Evolutionary conservation across 441 rosid species (phyloP).

Genomic region (Populus hybrid): DNA sequence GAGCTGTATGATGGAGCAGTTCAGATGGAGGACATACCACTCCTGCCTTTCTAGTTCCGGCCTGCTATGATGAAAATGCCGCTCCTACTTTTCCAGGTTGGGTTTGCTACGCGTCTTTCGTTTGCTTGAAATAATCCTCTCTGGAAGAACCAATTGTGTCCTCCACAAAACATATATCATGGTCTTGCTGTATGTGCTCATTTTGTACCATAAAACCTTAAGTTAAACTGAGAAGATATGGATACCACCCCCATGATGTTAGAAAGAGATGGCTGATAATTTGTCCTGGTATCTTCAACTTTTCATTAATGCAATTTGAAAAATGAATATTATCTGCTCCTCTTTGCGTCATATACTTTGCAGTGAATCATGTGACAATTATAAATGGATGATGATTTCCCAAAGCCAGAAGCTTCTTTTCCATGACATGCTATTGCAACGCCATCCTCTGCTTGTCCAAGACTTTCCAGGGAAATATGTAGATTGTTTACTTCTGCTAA

Average conservation of each 20-base stretch:
- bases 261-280: neutral
- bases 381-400: neutral
- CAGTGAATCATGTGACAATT: neutral
- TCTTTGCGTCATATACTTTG: too few species aligned
- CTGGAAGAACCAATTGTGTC: neutral
- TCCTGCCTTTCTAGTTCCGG: neutral
- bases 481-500: too few species aligned
- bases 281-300: neutral
- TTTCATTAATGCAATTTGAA: too few species aligned
- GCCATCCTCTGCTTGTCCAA: too few species aligned
- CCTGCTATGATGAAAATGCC: neutral
- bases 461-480: too few species aligned
- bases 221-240: too few species aligned
- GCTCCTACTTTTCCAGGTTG: neutral
- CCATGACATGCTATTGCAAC: too few species aligned
- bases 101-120: neutral
- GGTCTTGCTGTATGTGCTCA: neutral
- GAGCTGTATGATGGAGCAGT: constrained; percentile 2
- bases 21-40: constrained; percentile 7
- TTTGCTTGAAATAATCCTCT: constrained; percentile 16
- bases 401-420: neutral
- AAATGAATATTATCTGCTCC: too few species aligned
- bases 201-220: too few species aligned
- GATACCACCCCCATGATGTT: neutral
- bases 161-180: neutral